Conservation (phyloP, 1,284 basidiomycete species). For the Ceratorhiza oryzae-sativae region DNA sequence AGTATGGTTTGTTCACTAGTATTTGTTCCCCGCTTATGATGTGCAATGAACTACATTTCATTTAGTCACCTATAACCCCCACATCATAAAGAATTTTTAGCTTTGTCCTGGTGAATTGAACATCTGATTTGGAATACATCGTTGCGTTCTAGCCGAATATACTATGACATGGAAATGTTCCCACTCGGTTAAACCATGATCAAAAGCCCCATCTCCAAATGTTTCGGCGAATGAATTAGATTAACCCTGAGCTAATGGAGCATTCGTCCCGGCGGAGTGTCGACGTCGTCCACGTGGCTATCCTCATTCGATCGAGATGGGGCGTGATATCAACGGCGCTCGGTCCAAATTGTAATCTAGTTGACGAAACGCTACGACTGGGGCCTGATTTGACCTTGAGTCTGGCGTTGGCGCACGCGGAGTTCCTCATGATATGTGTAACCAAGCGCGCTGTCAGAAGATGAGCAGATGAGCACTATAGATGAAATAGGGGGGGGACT, state of each 20-base stretch:
- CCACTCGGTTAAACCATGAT: not conserved
- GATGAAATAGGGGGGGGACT: not conserved
- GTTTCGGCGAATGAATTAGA: not conserved
- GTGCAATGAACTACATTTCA: not conserved
- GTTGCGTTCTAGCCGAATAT: not conserved
- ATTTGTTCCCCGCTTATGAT: not conserved
- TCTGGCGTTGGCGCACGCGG: slow-evolving; percentile 18
- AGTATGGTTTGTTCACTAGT: slow-evolving; percentile 2
- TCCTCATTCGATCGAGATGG: not conserved
- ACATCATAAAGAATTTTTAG: not conserved
- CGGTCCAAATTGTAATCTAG: not conserved
- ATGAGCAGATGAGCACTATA: not conserved
- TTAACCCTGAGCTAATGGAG: not conserved
- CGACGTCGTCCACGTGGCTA: slow-evolving; percentile 17
- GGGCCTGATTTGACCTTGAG: not conserved
- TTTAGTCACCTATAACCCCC: not conserved
- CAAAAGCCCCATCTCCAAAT: not conserved
- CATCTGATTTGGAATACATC: not conserved
- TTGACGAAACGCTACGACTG: not conserved
- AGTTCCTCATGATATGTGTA: slow-evolving; percentile 36
- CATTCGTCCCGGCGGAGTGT: not conserved
- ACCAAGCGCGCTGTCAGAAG: slow-evolving; percentile 7
- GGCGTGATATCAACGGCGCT: not conserved
- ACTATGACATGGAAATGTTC: not conserved
- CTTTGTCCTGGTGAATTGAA: not conserved